Conservation (phyloP, 73 alveolate genomes). For the Paramecium primaurelia region DNA sequence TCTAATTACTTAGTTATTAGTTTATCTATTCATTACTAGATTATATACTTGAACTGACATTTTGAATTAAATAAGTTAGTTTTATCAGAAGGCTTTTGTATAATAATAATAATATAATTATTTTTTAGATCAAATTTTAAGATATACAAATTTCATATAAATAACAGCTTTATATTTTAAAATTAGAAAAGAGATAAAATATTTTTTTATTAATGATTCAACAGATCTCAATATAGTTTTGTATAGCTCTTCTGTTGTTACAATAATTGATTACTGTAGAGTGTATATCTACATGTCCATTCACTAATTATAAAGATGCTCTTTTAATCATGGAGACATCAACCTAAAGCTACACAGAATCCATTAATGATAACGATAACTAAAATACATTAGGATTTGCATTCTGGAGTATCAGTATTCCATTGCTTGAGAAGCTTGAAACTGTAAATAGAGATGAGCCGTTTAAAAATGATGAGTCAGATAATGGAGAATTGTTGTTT, state of each 20-base stretch:
- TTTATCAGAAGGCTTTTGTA: no score
- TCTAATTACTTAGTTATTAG: neutral
- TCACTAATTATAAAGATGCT: neutral
- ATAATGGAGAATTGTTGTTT: neutral
- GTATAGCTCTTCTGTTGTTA: neutral
- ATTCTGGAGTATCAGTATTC: neutral
- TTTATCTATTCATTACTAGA: no score
- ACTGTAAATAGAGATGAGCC: neutral
- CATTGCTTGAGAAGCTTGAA: neutral
- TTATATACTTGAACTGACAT: no score
- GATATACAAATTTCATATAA: neutral
- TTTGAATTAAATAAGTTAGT: no score
- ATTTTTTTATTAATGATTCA: neutral
- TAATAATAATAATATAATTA: no score
- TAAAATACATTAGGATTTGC: neutral
- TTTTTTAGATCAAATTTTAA: no score
- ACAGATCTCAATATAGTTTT: neutral
- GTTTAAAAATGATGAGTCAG: neutral
- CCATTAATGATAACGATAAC: neutral
- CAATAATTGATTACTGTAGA: neutral
- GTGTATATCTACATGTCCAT: neutral
- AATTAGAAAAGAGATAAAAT: neutral
- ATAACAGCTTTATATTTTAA: neutral
- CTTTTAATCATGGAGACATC: neutral
- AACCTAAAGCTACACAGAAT: neutral